phyloP scores from a whole-genome alignment of 495 filamentous ascomycete species.

The Penicillium daleae region DNA sequence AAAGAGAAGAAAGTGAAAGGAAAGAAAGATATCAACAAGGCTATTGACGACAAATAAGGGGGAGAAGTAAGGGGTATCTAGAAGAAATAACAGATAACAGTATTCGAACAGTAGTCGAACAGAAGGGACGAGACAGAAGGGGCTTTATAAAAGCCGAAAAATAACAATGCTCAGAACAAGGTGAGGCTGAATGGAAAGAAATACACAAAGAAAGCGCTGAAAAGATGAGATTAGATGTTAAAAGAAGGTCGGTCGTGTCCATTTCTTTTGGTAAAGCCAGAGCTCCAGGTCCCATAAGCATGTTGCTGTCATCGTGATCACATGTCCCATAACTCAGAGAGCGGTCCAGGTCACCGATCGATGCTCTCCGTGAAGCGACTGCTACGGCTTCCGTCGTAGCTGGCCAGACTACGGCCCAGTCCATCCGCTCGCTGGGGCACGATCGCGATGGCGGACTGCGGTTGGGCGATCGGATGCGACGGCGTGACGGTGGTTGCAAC shows the following conservation, averaged over 20 bases:
- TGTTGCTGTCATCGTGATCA: constrained; percentile 30
- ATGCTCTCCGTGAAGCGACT: constrained; percentile 59
- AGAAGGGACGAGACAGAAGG: constrained; percentile 13
- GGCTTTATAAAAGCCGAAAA: background rate
- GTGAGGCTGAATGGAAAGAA: constrained; percentile 7
- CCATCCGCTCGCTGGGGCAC: constrained; percentile 42
- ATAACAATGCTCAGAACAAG: background rate
- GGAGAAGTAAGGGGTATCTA: constrained; percentile 25
- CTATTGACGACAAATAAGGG: constrained; percentile 6
- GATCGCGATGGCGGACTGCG: constrained; percentile 29
- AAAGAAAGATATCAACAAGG: constrained; percentile 5
- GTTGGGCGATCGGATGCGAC: constrained; percentile 28
- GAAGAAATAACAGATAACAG: constrained; percentile 4
- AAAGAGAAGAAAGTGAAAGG: constrained; percentile 2
- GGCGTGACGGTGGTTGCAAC: constrained; percentile 30
- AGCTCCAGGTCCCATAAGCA: constrained; percentile 22
- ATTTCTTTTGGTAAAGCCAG: background rate
- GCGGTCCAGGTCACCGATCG: constrained; percentile 23
- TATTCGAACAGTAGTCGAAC: background rate
- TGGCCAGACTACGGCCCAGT: constrained; percentile 58
- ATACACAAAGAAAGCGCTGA: constrained; percentile 9
- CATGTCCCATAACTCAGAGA: constrained; percentile 26
- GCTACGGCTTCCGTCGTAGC: constrained; percentile 57
- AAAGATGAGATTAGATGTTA: constrained; percentile 5
- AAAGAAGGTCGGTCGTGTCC: constrained; percentile 15